phyloP scores from a whole-genome alignment of 1,284 basidiomycete species.

The Sporisorium exsertum region DNA sequence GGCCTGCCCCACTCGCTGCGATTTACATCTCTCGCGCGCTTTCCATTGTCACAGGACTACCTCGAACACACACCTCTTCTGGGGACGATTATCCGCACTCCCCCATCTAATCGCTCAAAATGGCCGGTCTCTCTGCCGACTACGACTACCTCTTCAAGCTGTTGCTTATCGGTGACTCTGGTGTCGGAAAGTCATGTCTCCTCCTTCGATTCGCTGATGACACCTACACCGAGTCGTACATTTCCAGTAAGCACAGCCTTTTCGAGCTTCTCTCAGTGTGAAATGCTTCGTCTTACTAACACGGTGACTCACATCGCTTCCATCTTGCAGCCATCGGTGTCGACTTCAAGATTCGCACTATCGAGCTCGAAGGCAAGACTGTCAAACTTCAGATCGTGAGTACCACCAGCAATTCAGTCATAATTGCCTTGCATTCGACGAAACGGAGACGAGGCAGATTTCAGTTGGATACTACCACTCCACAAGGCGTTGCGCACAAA shows the following conservation, averaged over 20 bases:
- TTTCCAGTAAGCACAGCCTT: slow-evolving; percentile 68
- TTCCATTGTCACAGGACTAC: background rate
- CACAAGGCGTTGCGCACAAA: background rate
- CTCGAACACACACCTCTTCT: background rate
- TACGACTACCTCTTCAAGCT: slow-evolving; percentile 70
- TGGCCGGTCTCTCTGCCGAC: slow-evolving; percentile 64
- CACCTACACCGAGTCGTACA: slow-evolving; percentile 72
- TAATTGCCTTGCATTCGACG: background rate
- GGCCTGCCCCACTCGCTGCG: background rate
- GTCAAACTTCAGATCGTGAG: slow-evolving; percentile 99
- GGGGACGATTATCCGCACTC: too few species aligned
- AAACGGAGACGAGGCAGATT: background rate
- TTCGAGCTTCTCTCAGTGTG: background rate
- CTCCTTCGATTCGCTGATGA: slow-evolving; percentile 72
- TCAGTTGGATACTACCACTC: background rate
- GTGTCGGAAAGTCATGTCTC: slow-evolving; percentile 85
- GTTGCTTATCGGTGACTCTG: slow-evolving; percentile 79
- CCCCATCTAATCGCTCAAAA: slow-evolving; percentile 15
- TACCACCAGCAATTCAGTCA: slow-evolving; percentile 50
- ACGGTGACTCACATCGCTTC: background rate
- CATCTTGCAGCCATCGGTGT: slow-evolving; percentile 70
- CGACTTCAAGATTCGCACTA: slow-evolving; percentile 99
- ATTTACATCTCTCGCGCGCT: background rate
- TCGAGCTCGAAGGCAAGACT: slow-evolving; percentile 99
- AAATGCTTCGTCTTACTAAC: background rate